Base-by-base conservation (phyloP, 192 early-diverging fungal species). In the Backusella westeae region DNA sequence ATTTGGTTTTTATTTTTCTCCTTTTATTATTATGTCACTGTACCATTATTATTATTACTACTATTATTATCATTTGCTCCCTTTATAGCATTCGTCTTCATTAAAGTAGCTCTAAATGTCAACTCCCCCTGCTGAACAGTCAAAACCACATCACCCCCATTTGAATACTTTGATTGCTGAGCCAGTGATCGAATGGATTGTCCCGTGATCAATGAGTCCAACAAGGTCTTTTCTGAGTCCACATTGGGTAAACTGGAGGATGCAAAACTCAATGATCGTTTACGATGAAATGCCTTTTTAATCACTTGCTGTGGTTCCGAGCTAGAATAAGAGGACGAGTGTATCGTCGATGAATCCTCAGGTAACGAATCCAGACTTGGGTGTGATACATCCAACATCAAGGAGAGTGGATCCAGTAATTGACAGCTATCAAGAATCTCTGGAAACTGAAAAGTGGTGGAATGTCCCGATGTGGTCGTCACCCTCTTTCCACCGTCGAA, bases 41-140 rank as follows among this genome's bases (percentile, higher is more conserved):
- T 63, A 63, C 56, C 56, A 29, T 29, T 56, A 12, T 56, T 21
- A 29, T 29, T 29, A 26, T 21, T 63, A 49, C 1, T 49, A n/a
- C 7, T 23, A 63, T 29, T 29, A 3, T 4, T 12, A 63, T 63
- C 23, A 26, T 63, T 63, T 63, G 23, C 9, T 29, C 14, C 41
- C 7, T 41, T 29, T 2, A 34, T 7, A 26, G 6, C 15, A 29
- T 71, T 44, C 6, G 41, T 46, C 26, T 32, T 41, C 26, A 71
- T 49, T 32, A 17, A 39, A 46, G 78, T 67, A 19, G 78, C 78
- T 21, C 84, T 86, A 17, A 86, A 75, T 23, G 82, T 56, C 32
- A 86, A 59, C 38, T 78, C 77, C 1, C 85, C 83, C 29, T 72
- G 74, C 41, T 81, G 77, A 19, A 80, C 69, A n/a, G 74, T 72